These are phyloP conservation scores for Deinandra increscens DNA, from an alignment of 129 eudicot genomes.

Conservation along the genomic window DNA sequence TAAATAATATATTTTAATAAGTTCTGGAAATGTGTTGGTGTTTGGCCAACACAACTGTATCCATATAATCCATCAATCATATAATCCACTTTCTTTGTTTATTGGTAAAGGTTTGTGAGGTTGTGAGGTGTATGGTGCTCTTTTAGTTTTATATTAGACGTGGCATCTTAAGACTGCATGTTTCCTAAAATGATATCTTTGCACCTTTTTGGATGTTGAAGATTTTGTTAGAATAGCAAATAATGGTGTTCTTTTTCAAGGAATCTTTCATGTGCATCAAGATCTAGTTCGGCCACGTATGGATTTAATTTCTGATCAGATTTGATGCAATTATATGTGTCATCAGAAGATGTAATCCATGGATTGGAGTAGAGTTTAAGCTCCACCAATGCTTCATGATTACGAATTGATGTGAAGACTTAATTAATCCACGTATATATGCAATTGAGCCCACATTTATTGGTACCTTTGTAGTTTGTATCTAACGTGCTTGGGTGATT, in stretches of 20 bases:
- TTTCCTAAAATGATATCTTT: constrained; percentile 16
- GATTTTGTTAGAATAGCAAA: neutral
- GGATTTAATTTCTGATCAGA: too few species aligned
- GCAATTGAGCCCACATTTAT: too few species aligned
- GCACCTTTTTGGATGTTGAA: neutral
- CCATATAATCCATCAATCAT: constrained; percentile 11
- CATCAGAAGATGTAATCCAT: too few species aligned
- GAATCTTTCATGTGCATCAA: neutral
- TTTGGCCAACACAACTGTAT: constrained; percentile 14
- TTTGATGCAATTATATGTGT: too few species aligned
- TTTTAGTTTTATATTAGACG: constrained; percentile 12
- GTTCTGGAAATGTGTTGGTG: constrained; percentile 20
- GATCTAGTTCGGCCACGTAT: neutral
- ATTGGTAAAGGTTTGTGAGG: constrained; percentile 18
- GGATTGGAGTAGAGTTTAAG: neutral
- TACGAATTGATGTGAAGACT: neutral
- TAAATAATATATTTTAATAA: neutral
- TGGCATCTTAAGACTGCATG: constrained; percentile 20
- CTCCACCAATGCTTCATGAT: neutral
- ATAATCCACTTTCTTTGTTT: neutral
- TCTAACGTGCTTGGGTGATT: too few species aligned
- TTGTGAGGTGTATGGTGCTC: neutral
- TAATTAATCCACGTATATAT: neutral
- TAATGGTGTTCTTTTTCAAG: constrained; percentile 3
- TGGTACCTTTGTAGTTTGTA: too few species aligned